Evolutionary conservation across 169 alveolate genomes (phyloP).

Genomic region (Eimeria necatrix): DNA sequence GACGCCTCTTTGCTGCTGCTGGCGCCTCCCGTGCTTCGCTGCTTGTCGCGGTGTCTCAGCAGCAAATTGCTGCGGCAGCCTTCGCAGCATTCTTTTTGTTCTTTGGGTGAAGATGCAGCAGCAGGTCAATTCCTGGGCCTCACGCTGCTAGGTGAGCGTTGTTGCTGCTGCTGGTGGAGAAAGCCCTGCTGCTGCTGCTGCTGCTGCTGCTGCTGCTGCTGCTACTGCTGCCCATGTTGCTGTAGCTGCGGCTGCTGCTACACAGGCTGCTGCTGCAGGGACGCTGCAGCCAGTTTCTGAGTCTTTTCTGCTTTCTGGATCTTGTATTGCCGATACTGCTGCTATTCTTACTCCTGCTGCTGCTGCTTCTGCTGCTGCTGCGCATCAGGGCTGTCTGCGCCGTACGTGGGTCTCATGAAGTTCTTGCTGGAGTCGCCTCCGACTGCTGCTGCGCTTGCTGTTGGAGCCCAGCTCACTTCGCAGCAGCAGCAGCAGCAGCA

Average conservation of each 20-base stretch:
- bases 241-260: conserved; percentile 26
- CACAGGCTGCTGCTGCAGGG: too few species aligned
- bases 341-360: background rate
- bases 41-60: conserved; percentile 41
- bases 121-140: conserved; percentile 30
- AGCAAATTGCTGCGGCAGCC: conserved; percentile 41
- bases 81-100: background rate
- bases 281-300: too few species aligned
- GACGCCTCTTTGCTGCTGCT: conserved; percentile 61
- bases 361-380: conserved; percentile 30
- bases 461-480: background rate
- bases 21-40: conserved; percentile 65
- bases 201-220: conserved; percentile 43
- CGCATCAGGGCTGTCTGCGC: conserved; percentile 55
- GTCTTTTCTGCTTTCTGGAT: background rate
- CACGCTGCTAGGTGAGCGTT: conserved; percentile 11
- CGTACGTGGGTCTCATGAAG: conserved; percentile 71
- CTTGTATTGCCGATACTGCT: background rate
- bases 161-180: background rate
- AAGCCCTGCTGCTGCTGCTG: background rate
- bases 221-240: background rate
- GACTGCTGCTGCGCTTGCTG: conserved; percentile 40
- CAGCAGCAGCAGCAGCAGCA: conserved; percentile 48
- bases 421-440: conserved; percentile 76
- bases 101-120: conserved; percentile 12